A percentile compares a stretch with the other conserved stretches of the same genome.
These are phyloP conservation scores for Penicillium polonicum DNA, from an alignment of 2,329 filamentous ascomycete genomes.

Conservation along the genomic window DNA sequence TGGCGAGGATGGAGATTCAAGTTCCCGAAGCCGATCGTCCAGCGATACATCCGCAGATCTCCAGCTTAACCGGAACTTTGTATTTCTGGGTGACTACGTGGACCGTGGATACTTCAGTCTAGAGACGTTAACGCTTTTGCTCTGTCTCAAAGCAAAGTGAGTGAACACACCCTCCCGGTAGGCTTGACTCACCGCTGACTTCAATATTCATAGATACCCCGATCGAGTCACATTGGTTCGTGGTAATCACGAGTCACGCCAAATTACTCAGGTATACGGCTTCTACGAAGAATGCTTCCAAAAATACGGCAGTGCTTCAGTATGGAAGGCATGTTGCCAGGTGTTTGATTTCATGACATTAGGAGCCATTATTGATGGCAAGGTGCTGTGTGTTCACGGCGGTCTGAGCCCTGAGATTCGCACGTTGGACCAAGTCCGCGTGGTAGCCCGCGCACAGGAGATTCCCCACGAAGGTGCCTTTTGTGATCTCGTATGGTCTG, in stretches of 20 bases:
- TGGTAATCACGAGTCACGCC: conserved; percentile 92
- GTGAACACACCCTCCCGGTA: conserved; percentile 14
- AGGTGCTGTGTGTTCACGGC: conserved; percentile 71
- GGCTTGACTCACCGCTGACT: background rate
- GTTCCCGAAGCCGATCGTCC: conserved; percentile 28
- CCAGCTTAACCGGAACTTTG: conserved; percentile 64
- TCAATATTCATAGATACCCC: conserved; percentile 63
- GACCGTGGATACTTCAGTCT: conserved; percentile 73
- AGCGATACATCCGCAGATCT: conserved; percentile 33
- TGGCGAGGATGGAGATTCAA: conserved; percentile 35
- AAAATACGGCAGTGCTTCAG: conserved; percentile 95
- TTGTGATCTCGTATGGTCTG: conserved; percentile 74
- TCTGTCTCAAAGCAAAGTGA: conserved; percentile 71
- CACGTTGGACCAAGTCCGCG: conserved; percentile 64
- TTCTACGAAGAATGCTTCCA: conserved; percentile 97
- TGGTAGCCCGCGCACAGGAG: conserved; percentile 71
- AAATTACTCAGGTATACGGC: conserved; percentile 96
- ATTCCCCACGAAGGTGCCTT: conserved; percentile 76
- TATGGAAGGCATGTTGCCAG: conserved; percentile 96
- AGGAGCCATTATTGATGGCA: conserved; percentile 76
- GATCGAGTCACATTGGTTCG: conserved; percentile 95
- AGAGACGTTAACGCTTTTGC: conserved; percentile 69
- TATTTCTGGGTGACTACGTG: conserved; percentile 72
- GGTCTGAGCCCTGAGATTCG: conserved; percentile 31
- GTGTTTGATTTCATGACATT: conserved; percentile 96